Percentiles rank a stretch among this genome's conserved stretches.
phyloP scores from a whole-genome alignment of 345 rosid genomes.

The Mercurialis annua region DNA sequence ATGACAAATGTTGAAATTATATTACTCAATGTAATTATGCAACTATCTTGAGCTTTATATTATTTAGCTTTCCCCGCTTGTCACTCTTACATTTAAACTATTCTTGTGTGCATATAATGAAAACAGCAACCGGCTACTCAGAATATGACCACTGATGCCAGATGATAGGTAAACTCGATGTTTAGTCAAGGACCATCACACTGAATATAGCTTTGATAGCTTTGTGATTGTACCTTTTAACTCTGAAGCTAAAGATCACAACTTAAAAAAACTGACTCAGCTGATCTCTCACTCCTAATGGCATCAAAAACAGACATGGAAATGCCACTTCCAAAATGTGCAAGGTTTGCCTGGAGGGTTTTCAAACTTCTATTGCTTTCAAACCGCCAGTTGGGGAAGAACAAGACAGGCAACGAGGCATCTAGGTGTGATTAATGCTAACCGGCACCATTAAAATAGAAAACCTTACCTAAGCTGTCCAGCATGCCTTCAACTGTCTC shows the following conservation, averaged over 20 bases:
- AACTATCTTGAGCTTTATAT: background rate
- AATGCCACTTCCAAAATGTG: background rate
- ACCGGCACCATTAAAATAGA: background rate
- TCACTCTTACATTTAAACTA: background rate
- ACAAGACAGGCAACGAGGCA: background rate
- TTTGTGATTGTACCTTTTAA: background rate
- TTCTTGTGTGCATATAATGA: background rate
- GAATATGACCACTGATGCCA: background rate
- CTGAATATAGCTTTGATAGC: background rate
- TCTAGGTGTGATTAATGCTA: background rate
- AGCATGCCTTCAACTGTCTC: constrained; percentile 87
- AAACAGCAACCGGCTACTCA: background rate
- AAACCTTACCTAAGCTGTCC: constrained; percentile 68
- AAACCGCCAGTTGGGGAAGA: background rate
- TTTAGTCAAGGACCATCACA: background rate
- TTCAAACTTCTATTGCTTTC: background rate
- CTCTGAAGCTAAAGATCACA: background rate
- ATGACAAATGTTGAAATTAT: background rate
- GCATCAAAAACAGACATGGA: background rate
- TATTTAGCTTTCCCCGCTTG: background rate
- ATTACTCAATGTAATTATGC: background rate
- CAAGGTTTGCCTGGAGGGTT: background rate
- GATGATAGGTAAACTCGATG: background rate
- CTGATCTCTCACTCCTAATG: background rate
- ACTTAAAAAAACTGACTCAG: too few relatives aligned